These are phyloP conservation scores for Cinchona pubescens DNA, from an alignment of 257 asterid species.

Conservation along the genomic window DNA sequence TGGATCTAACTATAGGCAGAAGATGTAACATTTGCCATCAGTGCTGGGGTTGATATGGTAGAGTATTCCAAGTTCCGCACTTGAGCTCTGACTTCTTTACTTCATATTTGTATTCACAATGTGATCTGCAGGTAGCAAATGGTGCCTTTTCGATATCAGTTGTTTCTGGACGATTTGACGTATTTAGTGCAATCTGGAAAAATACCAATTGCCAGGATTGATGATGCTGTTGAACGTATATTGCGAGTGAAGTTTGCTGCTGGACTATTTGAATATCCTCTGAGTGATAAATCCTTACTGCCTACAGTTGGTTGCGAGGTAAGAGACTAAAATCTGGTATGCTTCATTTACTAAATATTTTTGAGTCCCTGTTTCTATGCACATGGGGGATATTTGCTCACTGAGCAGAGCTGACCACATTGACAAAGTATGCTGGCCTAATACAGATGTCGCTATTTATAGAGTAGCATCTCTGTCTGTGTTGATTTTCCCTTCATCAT, in stretches of 20 bases:
- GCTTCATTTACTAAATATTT: too few relatives aligned
- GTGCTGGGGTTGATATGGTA: constrained; percentile 87
- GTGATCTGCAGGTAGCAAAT: constrained; percentile 72
- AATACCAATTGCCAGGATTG: constrained; percentile 72
- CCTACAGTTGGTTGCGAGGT: constrained; percentile 93
- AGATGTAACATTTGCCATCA: constrained; percentile 60
- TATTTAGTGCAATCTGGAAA: constrained; percentile 79
- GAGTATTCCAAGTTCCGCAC: not conserved
- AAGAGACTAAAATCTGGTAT: too few relatives aligned
- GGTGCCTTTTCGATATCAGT: constrained; percentile 88
- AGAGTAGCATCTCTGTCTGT: not conserved
- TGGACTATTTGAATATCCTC: constrained; percentile 78
- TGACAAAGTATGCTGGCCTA: not conserved
- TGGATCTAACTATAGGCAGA: constrained; percentile 62
- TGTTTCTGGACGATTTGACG: constrained; percentile 70
- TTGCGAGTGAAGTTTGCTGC: constrained; percentile 85
- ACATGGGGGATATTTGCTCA: too few relatives aligned
- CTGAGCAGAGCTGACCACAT: not conserved
- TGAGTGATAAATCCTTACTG: constrained; percentile 71
- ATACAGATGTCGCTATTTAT: not conserved
- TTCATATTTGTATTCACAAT: constrained; percentile 14
- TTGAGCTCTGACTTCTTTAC: constrained; percentile 10
- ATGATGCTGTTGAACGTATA: constrained; percentile 93
- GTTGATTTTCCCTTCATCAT: not conserved
- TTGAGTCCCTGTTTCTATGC: not conserved